A percentile compares a stretch with the other conserved stretches of the same genome.
These are phyloP conservation scores for Corymbia maculata DNA, from an alignment of 345 rosid genomes.

Conservation along the genomic window DNA sequence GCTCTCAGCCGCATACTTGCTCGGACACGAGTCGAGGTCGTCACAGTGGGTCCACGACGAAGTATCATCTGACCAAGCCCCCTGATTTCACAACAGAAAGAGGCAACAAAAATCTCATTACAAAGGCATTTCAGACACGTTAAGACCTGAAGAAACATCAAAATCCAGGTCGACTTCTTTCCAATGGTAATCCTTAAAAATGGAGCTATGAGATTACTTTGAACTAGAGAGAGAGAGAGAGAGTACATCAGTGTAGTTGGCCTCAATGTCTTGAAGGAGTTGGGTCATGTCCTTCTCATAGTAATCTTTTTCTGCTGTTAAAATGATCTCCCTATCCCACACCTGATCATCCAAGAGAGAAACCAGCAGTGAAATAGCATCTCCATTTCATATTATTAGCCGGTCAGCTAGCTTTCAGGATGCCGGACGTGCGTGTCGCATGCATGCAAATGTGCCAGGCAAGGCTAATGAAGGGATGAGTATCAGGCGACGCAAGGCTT, in stretches of 20 bases:
- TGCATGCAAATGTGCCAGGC: not conserved
- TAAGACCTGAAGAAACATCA: not conserved
- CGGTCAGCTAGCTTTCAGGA: not conserved
- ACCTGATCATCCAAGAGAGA: slow-evolving; percentile 15
- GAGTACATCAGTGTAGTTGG: slow-evolving; percentile 66
- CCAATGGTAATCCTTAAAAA: not conserved
- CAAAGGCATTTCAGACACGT: not conserved
- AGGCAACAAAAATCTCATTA: not conserved
- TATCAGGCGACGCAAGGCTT: not conserved
- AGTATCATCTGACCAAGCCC: slow-evolving; percentile 70
- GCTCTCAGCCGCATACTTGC: slow-evolving; percentile 86
- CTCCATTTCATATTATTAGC: not conserved
- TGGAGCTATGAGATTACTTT: not conserved
- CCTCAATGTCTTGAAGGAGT: slow-evolving; percentile 54
- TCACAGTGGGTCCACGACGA: slow-evolving; percentile 69
- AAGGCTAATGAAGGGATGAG: not conserved
- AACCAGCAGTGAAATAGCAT: not conserved
- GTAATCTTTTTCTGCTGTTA: slow-evolving; percentile 60
- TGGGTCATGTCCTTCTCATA: slow-evolving; percentile 65
- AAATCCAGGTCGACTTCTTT: not conserved
- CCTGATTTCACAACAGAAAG: slow-evolving; percentile 21
- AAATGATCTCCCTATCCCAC: slow-evolving; percentile 92
- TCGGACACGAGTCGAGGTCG: slow-evolving; percentile 55
- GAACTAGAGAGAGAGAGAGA: not conserved
- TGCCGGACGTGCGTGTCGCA: not conserved